Evolutionary conservation across 345 rosid genomes (phyloP), one percentile per base, ranked within the genome.

Genomic region (Ailanthus altissimus): DNA sequence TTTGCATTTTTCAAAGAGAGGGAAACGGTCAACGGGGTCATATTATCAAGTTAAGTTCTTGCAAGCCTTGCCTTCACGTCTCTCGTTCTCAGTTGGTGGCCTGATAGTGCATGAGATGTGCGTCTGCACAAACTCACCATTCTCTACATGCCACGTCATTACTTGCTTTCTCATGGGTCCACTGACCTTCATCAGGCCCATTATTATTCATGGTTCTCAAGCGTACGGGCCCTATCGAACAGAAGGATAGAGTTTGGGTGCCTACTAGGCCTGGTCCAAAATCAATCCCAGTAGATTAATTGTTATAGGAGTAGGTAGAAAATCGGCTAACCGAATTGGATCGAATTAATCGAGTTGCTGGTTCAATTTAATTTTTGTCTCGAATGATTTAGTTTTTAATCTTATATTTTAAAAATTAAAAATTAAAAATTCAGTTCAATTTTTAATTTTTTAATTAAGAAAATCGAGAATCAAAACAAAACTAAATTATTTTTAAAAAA

Each of bases 1-100:
- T 51, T 36, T 32, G 73, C 0, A 36, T 20, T 5, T 10, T 43
- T 18, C 4, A 54, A 59, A n/a, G 67, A 58, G 45, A 23, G 72
- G 32, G 90, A 87, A 85, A 85, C 81, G 86, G 87, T 85, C 85
- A 87, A 83, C 72, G 62, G 60, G 74, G 65, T 75, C 43, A 56
- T 75, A 63, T 21, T 74, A 14, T 14, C 20, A 21, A 56, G 60
- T 77, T 49, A 32, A 32, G 38, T 32, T 32, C 1, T 32, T 32
- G 3, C n/a, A n/a, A n/a, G n/a, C n/a, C n/a, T n/a, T n/a, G 60
- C 74, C 70, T 56, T 73, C 78, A 79, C 77, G 79, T 72, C 67
- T 56, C 38, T 40, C 36, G 46, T 45, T 16, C 16, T 65, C 21
- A 38, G 21, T 50, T 18, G 61, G 32, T 18, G 61, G 32, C 75